Evolutionary conservation across 805 yeast genomes (phyloP).

Genomic region (Ogataea salicorniae): DNA sequence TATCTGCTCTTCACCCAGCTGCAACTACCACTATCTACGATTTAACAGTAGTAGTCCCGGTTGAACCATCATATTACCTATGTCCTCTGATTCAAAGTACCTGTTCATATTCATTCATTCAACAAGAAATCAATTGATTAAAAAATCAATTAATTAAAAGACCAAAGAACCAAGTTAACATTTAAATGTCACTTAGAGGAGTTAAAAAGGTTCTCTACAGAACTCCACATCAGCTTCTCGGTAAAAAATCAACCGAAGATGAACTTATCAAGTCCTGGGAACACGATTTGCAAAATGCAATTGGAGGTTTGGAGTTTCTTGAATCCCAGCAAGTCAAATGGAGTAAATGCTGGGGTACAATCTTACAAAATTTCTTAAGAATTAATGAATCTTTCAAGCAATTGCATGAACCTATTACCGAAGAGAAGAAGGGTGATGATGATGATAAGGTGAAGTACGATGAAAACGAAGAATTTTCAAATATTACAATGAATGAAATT

Average conservation of each 20-base stretch:
- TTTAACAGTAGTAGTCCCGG: too few relatives aligned
- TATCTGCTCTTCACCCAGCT: too few relatives aligned
- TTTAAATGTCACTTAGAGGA: constrained; percentile 31
- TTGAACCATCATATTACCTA: too few relatives aligned
- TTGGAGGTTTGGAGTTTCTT: constrained; percentile 41
- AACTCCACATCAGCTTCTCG: constrained; percentile 34
- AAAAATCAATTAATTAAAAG: too few relatives aligned
- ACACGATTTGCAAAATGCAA: constrained; percentile 36
- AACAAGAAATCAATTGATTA: too few relatives aligned
- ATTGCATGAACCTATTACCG: constrained; percentile 33
- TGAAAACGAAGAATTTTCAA: constrained; percentile 26
- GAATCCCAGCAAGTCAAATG: constrained; percentile 27
- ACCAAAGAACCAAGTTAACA: too few relatives aligned
- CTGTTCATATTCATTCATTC: too few relatives aligned
- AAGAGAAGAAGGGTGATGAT: constrained; percentile 6
- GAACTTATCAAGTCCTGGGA: constrained; percentile 37
- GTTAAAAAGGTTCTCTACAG: constrained; percentile 32
- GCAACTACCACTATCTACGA: too few relatives aligned
- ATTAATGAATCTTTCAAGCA: constrained; percentile 29
- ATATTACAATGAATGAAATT: constrained; percentile 27
- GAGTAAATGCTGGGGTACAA: constrained; percentile 21
- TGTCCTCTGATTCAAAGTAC: too few relatives aligned
- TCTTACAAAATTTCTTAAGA: constrained; percentile 32
- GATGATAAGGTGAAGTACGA: constrained; percentile 14
- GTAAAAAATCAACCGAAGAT: constrained; percentile 34